These are phyloP conservation scores for Ceratocystiopsis minuta DNA, from an alignment of 2,329 filamentous ascomycete species.

Conservation along the genomic window DNA sequence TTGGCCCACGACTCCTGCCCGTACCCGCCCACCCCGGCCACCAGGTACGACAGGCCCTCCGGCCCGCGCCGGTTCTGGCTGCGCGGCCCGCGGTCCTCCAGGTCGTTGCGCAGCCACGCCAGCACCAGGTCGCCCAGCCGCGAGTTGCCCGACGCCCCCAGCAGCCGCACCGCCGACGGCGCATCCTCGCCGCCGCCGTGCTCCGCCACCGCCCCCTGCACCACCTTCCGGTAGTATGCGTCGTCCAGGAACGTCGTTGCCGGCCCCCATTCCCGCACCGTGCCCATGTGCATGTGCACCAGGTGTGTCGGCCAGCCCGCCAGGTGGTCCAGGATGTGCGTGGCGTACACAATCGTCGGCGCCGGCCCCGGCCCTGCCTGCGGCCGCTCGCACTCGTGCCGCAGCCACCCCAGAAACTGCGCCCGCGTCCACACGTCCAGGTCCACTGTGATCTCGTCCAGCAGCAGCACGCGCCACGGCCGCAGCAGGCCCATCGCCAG, in stretches of 20 bases:
- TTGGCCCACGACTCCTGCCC: conserved; percentile 26
- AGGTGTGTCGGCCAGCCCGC: conserved; percentile 90
- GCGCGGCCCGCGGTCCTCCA: conserved; percentile 61
- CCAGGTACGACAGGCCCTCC: conserved; percentile 46
- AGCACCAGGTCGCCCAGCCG: conserved; percentile 75
- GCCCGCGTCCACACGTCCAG: conserved; percentile 71
- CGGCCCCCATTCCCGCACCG: conserved; percentile 69
- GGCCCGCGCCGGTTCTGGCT: conserved; percentile 34
- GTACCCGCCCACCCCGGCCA: conserved; percentile 36
- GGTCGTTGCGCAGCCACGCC: conserved; percentile 67
- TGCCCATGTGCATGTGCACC: conserved; percentile 85
- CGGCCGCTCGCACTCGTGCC: conserved; percentile 64
- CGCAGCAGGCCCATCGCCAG: conserved; percentile 86
- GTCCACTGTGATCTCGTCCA: conserved; percentile 96
- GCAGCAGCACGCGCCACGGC: conserved; percentile 76
- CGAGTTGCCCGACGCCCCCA: conserved; percentile 48
- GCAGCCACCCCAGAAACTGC: conserved; percentile 74
- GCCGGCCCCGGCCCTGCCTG: conserved; percentile 15
- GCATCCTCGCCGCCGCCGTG: conserved; percentile 8
- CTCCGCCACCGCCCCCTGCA: not conserved
- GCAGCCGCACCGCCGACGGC: not conserved
- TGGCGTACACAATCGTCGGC: conserved; percentile 87
- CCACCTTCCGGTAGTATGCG: conserved; percentile 6
- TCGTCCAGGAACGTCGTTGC: conserved; percentile 46
- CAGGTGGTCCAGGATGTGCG: conserved; percentile 90